Evolutionary conservation across 768 basidiomycete species (phyloP), one percentile per base, ranked within the genome.

Genomic region (Xanthoconium purpureum): DNA sequence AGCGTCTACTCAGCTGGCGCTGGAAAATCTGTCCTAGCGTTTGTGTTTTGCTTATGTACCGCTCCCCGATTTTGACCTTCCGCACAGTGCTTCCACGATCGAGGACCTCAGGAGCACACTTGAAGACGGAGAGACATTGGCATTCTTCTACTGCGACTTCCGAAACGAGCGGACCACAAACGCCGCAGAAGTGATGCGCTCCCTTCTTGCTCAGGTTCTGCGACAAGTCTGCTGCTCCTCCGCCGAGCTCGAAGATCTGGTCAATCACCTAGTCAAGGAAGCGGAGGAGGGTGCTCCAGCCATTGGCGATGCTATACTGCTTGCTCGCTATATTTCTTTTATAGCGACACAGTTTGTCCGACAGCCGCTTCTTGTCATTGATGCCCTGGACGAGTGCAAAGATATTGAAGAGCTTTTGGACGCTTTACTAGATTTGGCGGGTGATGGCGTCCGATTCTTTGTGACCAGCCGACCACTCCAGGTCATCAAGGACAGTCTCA

Each of bases 131-230:
- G 52, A 61, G 9, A 5, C 46, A 0, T 24, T 66, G 12, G 30
- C 17, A 3, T 61, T 46, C n/a, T 63, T 66, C 15, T 66, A 69
- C 6, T 66, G 64, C 5, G 54, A 66, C 44, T 69, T 66, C 11
- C 61, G 57, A 28, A 50, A 30, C 44, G 29, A 35, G 18, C 33
- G 46, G n/a, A 20, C 32, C 11, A 47, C 46, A 12, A 54, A 18
- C 20, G 40, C 53, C 2, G 15, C 40, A 9, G 56, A 62, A 33
- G 47, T 63, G 17, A 47, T 66, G 47, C 61, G 58, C 0, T 63
- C 66, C 6, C 13, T 68, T 0, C 48, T 63, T n/a, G 53, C 47
- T 7, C 66, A 66, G 33, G 14, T 63, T 1, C 20, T 68, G 4
- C 55, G 40, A 7, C 37, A 51, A 20, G 32, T 53, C 1, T 5